Evolutionary conservation across 108 stramenopile species (phyloP).

Genomic region (Cyclotella cryptica): DNA sequence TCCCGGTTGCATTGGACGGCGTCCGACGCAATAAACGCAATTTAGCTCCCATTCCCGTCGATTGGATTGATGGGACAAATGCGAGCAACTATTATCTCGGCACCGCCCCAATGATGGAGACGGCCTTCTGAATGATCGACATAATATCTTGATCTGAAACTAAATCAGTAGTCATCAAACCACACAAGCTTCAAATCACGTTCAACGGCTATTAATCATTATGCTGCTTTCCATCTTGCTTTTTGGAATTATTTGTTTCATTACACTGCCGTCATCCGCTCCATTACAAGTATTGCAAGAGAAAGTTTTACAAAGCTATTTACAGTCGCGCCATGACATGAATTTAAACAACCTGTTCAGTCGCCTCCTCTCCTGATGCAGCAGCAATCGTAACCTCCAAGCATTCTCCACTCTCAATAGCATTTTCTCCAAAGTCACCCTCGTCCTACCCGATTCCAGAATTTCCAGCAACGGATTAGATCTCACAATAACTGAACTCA

Average conservation of each 20-base stretch:
- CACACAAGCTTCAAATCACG: not conserved
- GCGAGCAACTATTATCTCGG: no score
- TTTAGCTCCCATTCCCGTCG: no score
- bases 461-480: conserved; percentile 37
- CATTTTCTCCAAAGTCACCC: conserved; percentile 35
- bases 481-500: conserved; percentile 46
- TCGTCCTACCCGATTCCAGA: conserved; percentile 43
- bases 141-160: not conserved
- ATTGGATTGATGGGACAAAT: no score
- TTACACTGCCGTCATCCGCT: no score
- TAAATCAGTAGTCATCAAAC: not conserved
- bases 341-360: not conserved
- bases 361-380: not conserved
- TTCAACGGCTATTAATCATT: no score
- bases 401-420: conserved; percentile 45
- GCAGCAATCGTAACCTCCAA: conserved; percentile 24
- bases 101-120: no score
- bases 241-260: no score
- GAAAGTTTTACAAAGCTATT: not conserved
- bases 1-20: no score
- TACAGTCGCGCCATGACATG: not conserved
- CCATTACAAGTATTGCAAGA: not conserved
- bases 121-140: no score
- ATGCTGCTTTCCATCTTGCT: no score
- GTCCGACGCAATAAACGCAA: no score